Percentiles rank a stretch among this genome's conserved stretches.
Conservation (phyloP, 176 grass and related monocot species). For the Luzula sylvatica region DNA sequence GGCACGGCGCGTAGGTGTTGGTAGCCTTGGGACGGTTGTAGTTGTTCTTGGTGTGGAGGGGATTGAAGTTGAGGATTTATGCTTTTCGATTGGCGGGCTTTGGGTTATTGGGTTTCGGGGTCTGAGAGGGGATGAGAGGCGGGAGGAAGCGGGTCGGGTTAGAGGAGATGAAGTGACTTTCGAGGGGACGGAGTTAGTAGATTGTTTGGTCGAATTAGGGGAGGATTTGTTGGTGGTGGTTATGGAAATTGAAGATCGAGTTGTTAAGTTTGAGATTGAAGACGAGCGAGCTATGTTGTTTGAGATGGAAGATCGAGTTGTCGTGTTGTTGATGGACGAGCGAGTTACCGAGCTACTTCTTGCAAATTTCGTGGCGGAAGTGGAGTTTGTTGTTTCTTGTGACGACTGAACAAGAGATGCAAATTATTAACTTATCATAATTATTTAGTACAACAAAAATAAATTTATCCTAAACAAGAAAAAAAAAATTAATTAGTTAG, state of each 20-base stretch:
- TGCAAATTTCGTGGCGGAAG: background rate
- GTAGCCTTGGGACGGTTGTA: constrained; percentile 1
- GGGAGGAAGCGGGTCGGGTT: background rate
- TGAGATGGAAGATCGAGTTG: background rate
- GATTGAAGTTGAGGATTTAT: constrained; percentile 2
- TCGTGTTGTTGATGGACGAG: background rate
- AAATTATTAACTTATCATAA: too few species aligned
- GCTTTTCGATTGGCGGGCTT: background rate
- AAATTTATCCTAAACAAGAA: too few species aligned
- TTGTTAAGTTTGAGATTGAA: background rate
- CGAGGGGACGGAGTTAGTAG: background rate
- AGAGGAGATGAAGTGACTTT: background rate
- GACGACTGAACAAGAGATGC: constrained; percentile 5
- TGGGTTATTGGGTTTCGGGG: constrained; percentile 2
- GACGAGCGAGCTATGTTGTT: background rate
- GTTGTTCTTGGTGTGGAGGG: background rate
- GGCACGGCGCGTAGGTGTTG: constrained; percentile 4
- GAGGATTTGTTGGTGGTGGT: background rate
- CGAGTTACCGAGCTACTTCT: constrained; percentile 20
- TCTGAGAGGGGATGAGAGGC: constrained; percentile 4
- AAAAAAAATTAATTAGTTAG: too few species aligned
- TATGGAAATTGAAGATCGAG: background rate
- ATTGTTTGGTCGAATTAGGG: background rate
- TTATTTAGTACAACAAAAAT: too few species aligned
- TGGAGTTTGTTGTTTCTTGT: constrained; percentile 17